These are phyloP conservation scores for Atkinsonella texensis DNA, from an alignment of 2,329 filamentous ascomycete species.

Conservation along the genomic window DNA sequence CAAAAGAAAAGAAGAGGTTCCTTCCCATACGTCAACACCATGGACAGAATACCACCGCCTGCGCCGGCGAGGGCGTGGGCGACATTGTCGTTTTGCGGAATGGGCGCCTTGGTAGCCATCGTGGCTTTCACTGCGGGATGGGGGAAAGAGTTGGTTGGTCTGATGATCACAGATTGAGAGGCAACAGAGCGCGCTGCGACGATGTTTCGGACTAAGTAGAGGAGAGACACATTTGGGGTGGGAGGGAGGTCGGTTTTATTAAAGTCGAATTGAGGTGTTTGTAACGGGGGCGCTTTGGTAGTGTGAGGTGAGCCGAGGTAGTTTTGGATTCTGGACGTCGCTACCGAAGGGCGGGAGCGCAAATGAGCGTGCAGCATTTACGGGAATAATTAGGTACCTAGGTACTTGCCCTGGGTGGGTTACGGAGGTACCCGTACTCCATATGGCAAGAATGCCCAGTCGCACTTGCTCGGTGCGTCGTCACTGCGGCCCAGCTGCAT, in stretches of 20 bases:
- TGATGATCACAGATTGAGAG: not conserved
- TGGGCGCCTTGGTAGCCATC: slow-evolving; percentile 43
- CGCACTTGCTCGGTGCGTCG: too few species aligned
- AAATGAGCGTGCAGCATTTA: not conserved
- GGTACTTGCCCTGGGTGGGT: too few species aligned
- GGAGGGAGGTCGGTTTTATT: not conserved
- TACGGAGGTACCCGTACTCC: too few species aligned
- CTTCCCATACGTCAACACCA: slow-evolving; percentile 68
- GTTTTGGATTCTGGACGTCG: not conserved
- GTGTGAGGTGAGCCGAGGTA: slow-evolving; percentile 5
- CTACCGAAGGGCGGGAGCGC: slow-evolving; percentile 5
- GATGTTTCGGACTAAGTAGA: too few species aligned
- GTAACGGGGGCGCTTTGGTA: not conserved
- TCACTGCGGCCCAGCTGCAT: too few species aligned
- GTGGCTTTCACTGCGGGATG: not conserved
- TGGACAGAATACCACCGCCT: slow-evolving; percentile 87
- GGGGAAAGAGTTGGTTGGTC: not conserved
- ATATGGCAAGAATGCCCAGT: too few species aligned
- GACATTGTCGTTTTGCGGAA: slow-evolving; percentile 90
- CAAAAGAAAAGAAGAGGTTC: not conserved
- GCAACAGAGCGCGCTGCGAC: not conserved
- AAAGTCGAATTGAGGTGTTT: not conserved
- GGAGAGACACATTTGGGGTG: not conserved
- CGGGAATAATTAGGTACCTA: too few species aligned
- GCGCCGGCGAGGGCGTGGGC: slow-evolving; percentile 88